Evolutionary conservation across 2,329 filamentous ascomycete species (phyloP).

Genomic region (Xylariaceae sp.): DNA sequence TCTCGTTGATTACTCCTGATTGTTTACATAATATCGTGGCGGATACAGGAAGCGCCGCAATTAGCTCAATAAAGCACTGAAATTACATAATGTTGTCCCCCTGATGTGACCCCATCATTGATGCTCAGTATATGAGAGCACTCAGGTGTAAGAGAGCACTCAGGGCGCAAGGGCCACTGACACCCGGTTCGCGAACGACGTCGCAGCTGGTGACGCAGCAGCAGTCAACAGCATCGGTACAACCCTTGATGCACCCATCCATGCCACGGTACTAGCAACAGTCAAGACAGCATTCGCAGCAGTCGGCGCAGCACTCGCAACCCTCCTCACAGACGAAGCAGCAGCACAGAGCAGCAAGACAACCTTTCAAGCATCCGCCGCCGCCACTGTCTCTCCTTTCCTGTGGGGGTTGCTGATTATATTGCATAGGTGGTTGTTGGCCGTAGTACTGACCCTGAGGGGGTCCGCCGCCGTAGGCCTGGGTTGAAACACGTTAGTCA

Average conservation of each 20-base stretch:
- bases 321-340: conserved; percentile 51
- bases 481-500: conserved; percentile 8
- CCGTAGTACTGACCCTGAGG: conserved; percentile 39
- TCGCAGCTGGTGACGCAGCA: not conserved
- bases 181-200: too few species aligned
- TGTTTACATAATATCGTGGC: too few species aligned
- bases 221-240: too few species aligned
- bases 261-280: conserved; percentile 28
- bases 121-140: too few species aligned
- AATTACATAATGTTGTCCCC: too few species aligned
- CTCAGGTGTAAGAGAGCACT: too few species aligned
- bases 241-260: not conserved
- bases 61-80: too few species aligned
- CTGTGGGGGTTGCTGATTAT: conserved; percentile 43
- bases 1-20: too few species aligned
- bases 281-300: conserved; percentile 42
- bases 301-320: conserved; percentile 49
- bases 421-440: conserved; percentile 43
- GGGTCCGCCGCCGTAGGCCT: conserved; percentile 41
- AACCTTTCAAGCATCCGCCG: conserved; percentile 43
- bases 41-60: too few species aligned
- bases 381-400: conserved; percentile 32
- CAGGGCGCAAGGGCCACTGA: too few species aligned
- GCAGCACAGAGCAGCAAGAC: conserved; percentile 48
- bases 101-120: too few species aligned